phyloP scores from a whole-genome alignment of 148 eudicot species.

The Fallopia convolvulus region DNA sequence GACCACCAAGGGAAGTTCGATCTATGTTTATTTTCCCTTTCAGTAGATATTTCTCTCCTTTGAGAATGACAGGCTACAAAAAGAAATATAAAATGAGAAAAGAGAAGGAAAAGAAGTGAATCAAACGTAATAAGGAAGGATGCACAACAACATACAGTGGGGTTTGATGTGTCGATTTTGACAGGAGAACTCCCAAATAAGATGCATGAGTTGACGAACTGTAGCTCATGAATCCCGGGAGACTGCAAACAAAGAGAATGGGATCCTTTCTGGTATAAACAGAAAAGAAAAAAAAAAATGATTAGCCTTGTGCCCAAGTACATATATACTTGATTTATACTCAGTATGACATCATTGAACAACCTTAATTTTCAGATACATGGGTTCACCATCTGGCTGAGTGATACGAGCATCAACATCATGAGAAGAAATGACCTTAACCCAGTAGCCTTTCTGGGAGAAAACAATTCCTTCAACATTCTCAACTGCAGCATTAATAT shows the following conservation, averaged over 20 bases:
- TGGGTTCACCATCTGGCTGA: constrained; percentile 63
- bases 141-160: constrained; percentile 31
- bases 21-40: constrained; percentile 65
- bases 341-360: neutral
- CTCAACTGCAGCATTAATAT: constrained; percentile 71
- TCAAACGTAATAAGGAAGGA: constrained; percentile 6
- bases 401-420: constrained; percentile 62
- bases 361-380: constrained; percentile 71
- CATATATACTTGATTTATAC: neutral
- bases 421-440: constrained; percentile 71
- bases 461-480: constrained; percentile 65
- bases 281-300: constrained; percentile 6
- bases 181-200: constrained; percentile 66
- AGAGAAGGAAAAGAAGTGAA: constrained; percentile 16
- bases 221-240: constrained; percentile 81
- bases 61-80: constrained; percentile 65
- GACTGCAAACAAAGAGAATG: constrained; percentile 71
- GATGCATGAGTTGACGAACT: constrained; percentile 80
- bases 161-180: constrained; percentile 60
- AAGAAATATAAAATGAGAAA: constrained; percentile 11
- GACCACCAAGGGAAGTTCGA: constrained; percentile 27
- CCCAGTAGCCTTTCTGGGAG: constrained; percentile 82
- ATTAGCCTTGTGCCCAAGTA: constrained; percentile 6
- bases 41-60: constrained; percentile 79
- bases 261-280: constrained; percentile 68